Conservation (phyloP, 2,329 filamentous ascomycete genomes). For the Nemania sp. region DNA sequence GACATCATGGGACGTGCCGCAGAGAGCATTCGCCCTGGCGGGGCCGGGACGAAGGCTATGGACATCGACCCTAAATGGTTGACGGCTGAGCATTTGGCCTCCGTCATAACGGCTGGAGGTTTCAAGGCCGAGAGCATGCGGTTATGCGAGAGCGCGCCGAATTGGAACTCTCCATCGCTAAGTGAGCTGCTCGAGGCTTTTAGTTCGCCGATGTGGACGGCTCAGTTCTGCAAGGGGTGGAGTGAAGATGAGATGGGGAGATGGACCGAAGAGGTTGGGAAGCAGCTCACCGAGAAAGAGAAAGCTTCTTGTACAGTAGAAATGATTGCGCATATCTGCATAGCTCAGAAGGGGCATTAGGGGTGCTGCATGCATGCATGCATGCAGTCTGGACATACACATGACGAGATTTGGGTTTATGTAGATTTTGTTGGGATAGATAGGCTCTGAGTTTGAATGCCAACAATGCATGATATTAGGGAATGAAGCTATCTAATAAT, state of each 20-base stretch:
- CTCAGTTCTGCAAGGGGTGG: conserved; percentile 42
- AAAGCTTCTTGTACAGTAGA: conserved; percentile 37
- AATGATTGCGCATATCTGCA: conserved; percentile 44
- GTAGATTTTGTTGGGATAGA: background rate
- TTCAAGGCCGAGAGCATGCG: conserved; percentile 36
- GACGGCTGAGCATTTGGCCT: conserved; percentile 41
- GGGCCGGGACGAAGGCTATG: conserved; percentile 30
- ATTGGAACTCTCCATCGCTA: conserved; percentile 39
- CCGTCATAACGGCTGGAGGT: conserved; percentile 40
- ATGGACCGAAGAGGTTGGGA: conserved; percentile 42
- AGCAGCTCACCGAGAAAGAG: conserved; percentile 42
- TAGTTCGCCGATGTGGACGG: conserved; percentile 44
- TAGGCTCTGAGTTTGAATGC: background rate
- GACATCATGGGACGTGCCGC: conserved; percentile 35
- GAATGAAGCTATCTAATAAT: background rate
- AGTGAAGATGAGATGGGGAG: conserved; percentile 39
- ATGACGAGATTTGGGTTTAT: background rate
- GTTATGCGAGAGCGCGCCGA: conserved; percentile 31
- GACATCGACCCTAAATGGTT: conserved; percentile 42
- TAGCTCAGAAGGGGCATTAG: conserved; percentile 35
- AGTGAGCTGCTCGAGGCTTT: conserved; percentile 34
- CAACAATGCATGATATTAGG: background rate
- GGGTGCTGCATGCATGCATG: no score
- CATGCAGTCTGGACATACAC: no score
- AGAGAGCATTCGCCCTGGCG: conserved; percentile 35